Conservation (phyloP, 306 rosid genomes). For the Ormosia semicastrata region DNA sequence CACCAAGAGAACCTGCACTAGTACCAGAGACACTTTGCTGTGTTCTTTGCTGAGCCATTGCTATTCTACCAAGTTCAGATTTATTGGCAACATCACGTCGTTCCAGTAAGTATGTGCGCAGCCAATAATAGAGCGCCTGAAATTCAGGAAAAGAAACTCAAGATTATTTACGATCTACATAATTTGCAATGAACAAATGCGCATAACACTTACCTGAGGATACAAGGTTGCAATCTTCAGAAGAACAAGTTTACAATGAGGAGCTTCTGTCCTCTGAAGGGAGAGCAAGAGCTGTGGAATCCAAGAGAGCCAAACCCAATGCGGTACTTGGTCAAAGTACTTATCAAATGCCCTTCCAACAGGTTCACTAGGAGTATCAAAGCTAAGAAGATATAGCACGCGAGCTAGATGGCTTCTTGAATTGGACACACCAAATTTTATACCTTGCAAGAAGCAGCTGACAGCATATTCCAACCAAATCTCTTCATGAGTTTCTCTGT, state of each 20-base stretch:
- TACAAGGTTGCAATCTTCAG: slow-evolving; percentile 78
- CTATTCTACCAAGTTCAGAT: slow-evolving; percentile 85
- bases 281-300: slow-evolving; percentile 98
- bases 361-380: slow-evolving; percentile 84
- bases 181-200: neutral
- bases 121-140: slow-evolving; percentile 98
- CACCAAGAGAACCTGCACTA: slow-evolving; percentile 72
- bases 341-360: slow-evolving; percentile 96
- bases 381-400: slow-evolving; percentile 95
- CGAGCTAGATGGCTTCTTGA: slow-evolving; percentile 99
- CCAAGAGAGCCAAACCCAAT: slow-evolving; percentile 99
- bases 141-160: slow-evolving; percentile 30
- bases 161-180: slow-evolving; percentile 24
- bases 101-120: slow-evolving; percentile 95
- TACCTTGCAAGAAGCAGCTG: slow-evolving; percentile 96
- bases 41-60: slow-evolving; percentile 92
- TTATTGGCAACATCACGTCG: slow-evolving; percentile 98
- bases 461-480: slow-evolving; percentile 96
- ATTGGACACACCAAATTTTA: slow-evolving; percentile 88
- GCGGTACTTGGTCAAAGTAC: slow-evolving; percentile 88
- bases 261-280: slow-evolving; percentile 96
- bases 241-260: slow-evolving; percentile 94
- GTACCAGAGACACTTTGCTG: slow-evolving; percentile 73
- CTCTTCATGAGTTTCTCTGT: slow-evolving; percentile 85
- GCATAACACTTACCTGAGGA: slow-evolving; percentile 74